These are phyloP conservation scores for Pichia cactophila DNA, from an alignment of 1,139 yeast genomes.

Conservation along the genomic window DNA sequence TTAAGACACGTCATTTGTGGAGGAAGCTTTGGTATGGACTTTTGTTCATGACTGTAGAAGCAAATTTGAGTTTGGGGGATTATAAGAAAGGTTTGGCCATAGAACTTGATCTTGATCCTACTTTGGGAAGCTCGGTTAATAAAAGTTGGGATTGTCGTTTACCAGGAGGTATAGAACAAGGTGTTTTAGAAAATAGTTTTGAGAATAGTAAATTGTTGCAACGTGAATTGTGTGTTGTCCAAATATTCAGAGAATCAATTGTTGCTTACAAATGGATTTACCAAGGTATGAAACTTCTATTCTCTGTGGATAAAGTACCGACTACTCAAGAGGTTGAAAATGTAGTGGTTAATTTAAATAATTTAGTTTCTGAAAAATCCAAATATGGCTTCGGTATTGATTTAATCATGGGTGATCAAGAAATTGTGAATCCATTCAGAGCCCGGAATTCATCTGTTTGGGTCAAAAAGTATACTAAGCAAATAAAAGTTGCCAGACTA, in stretches of 20 bases:
- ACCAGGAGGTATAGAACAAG: constrained; percentile 31
- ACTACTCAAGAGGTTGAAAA: constrained; percentile 28
- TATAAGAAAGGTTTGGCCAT: constrained; percentile 29
- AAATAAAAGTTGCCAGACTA: constrained; percentile 24
- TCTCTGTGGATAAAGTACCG: constrained; percentile 29
- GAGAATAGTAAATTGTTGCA: constrained; percentile 25
- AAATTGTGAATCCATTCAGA: constrained; percentile 13
- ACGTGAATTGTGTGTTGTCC: constrained; percentile 31
- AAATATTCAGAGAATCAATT: constrained; percentile 30
- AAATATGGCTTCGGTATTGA: constrained; percentile 22
- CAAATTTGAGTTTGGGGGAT: constrained; percentile 29
- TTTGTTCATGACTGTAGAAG: constrained; percentile 25
- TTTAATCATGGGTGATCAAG: constrained; percentile 19
- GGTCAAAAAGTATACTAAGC: constrained; percentile 19
- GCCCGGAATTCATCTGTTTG: constrained; percentile 14
- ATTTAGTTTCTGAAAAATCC: constrained; percentile 30
- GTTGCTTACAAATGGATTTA: constrained; percentile 30
- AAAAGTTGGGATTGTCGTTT: constrained; percentile 30
- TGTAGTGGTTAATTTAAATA: constrained; percentile 23
- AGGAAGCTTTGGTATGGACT: constrained; percentile 31
- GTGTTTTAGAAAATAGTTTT: constrained; percentile 27
- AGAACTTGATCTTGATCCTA: constrained; percentile 28
- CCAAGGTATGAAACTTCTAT: constrained; percentile 30
- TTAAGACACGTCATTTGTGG: constrained; percentile 30
- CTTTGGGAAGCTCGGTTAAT: constrained; percentile 23